phyloP scores from a whole-genome alignment of 352 stramenopile genomes.

The Salisapilia sapeloensis region DNA sequence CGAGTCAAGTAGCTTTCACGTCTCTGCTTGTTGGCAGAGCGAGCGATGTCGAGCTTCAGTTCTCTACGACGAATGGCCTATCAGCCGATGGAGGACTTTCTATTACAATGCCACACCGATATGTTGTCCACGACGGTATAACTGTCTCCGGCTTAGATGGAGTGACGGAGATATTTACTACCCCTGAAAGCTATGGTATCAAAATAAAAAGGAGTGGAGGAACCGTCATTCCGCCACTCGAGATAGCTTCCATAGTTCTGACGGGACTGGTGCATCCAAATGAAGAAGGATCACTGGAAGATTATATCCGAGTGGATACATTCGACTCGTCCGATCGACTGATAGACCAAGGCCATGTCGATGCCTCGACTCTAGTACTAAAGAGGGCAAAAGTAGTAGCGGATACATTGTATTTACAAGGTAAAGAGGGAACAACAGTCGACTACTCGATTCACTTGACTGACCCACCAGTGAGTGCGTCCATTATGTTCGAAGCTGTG shows the following conservation, averaged over 20 bases:
- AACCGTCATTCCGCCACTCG: slow-evolving; percentile 2
- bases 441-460: slow-evolving; percentile 28
- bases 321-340: slow-evolving; percentile 13
- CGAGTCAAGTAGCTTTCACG: too few species aligned
- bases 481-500: slow-evolving; percentile 3
- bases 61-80: background rate
- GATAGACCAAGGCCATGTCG: slow-evolving; percentile 33
- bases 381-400: slow-evolving; percentile 18
- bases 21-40: too few species aligned
- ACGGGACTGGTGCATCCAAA: slow-evolving; percentile 16
- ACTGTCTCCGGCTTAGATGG: background rate
- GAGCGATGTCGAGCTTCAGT: slow-evolving; percentile 6
- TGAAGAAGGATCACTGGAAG: slow-evolving; percentile 34
- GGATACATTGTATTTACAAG: slow-evolving; percentile 7
- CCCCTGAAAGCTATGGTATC: slow-evolving; percentile 6
- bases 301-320: slow-evolving; percentile 24
- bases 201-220: too few species aligned
- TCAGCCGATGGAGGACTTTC: too few species aligned
- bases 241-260: slow-evolving; percentile 12
- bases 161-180: slow-evolving; percentile 10
- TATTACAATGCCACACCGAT: too few species aligned
- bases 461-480: slow-evolving; percentile 15
- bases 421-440: slow-evolving; percentile 10
- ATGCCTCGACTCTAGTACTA: slow-evolving; percentile 15
- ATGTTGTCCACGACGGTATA: too few species aligned